Conservation (phyloP, 495 filamentous ascomycete genomes). For the Neurospora sp. region DNA sequence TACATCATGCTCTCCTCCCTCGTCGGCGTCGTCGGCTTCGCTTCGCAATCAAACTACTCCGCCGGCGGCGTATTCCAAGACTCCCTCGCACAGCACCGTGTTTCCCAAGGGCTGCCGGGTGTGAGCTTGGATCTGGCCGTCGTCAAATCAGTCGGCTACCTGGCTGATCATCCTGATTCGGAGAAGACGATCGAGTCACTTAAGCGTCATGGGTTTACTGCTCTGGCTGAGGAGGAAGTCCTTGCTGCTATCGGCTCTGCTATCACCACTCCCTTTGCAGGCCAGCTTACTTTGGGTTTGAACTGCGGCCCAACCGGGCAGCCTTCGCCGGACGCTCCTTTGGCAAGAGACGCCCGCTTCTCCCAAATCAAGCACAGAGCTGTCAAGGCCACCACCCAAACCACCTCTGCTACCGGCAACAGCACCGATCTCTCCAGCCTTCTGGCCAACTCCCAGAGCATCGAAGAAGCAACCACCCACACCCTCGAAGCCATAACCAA, state of each 20-base stretch:
- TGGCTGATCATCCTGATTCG: constrained; percentile 12
- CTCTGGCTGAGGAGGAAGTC: constrained; percentile 12
- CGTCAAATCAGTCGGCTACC: constrained; percentile 27
- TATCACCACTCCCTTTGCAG: constrained; percentile 14
- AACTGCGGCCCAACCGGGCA: too few relatives aligned
- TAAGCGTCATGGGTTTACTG: constrained; percentile 12
- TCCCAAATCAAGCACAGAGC: constrained; percentile 7
- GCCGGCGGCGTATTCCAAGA: constrained; percentile 34
- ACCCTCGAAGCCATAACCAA: constrained; percentile 10
- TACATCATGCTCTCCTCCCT: constrained; percentile 45
- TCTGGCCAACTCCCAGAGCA: constrained; percentile 2
- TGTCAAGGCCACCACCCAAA: not conserved
- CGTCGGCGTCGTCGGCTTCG: constrained; percentile 29
- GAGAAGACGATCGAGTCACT: constrained; percentile 12
- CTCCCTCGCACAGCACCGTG: constrained; percentile 12
- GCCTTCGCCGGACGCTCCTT: too few relatives aligned
- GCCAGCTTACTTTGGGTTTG: constrained; percentile 12
- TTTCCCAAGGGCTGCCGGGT: constrained; percentile 18
- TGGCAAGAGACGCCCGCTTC: constrained; percentile 17
- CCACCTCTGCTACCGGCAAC: not conserved
- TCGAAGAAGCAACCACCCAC: constrained; percentile 2
- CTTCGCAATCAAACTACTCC: constrained; percentile 40
- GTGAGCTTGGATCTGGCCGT: constrained; percentile 39
- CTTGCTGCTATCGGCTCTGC: constrained; percentile 14
- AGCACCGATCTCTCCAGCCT: constrained; percentile 4